These are phyloP conservation scores for Chlamydomonas schloesseri DNA, from an alignment of 139 green algal species.

Conservation along the genomic window DNA sequence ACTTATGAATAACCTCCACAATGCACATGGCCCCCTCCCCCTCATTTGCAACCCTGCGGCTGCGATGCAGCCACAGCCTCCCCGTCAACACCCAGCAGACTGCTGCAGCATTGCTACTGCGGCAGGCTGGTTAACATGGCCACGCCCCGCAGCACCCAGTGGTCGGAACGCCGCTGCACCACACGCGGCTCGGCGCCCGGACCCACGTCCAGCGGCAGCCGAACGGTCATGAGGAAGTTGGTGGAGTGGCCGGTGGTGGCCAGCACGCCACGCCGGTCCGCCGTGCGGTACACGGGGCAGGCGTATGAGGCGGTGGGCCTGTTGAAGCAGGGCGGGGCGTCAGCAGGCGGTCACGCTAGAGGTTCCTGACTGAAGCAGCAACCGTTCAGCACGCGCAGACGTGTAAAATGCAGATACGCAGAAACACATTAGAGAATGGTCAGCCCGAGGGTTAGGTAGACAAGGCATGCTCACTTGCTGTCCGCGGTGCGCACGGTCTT, in stretches of 20 bases:
- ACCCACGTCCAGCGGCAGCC: slow-evolving; percentile 51
- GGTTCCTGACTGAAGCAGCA: too few species aligned
- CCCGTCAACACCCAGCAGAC: too few species aligned
- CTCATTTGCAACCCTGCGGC: too few species aligned
- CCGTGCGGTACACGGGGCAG: slow-evolving; percentile 82
- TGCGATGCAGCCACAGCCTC: too few species aligned
- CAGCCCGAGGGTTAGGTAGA: too few species aligned
- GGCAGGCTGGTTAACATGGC: slow-evolving; percentile 55
- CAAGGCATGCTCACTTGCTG: slow-evolving; percentile 38
- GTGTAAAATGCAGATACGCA: too few species aligned
- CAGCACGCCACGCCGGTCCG: slow-evolving; percentile 68
- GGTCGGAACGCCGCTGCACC: slow-evolving; percentile 28
- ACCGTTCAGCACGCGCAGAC: too few species aligned
- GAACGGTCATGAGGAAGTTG: slow-evolving; percentile 83
- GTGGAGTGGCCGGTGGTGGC: slow-evolving; percentile 85
- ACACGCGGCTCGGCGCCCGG: background rate
- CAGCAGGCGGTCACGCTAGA: background rate
- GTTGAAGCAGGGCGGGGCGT: background rate
- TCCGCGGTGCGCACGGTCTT: slow-evolving; percentile 56
- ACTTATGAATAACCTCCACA: too few species aligned
- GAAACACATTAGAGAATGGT: too few species aligned
- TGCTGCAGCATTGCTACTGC: too few species aligned
- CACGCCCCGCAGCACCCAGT: slow-evolving; percentile 78
- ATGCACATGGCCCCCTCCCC: too few species aligned
- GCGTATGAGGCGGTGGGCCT: slow-evolving; percentile 61